A percentile compares a stretch with the other conserved stretches of the same genome.
Evolutionary conservation across 202 grass and related monocot species (phyloP).

Genomic region (Schoenoplectus triqueter): DNA sequence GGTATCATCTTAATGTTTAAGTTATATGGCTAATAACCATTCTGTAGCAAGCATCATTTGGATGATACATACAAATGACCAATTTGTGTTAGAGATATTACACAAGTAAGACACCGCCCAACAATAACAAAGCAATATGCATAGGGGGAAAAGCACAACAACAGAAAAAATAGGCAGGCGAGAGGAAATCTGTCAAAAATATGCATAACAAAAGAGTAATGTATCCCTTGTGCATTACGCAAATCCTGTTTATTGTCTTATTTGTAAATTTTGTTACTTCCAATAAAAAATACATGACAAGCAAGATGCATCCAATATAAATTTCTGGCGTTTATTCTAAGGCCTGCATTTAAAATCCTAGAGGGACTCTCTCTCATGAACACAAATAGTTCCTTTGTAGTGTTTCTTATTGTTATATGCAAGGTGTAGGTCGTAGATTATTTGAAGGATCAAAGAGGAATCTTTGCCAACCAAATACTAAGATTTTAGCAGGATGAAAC

Average conservation of each 20-base stretch:
- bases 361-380: not conserved
- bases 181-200: not conserved
- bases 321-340: not conserved
- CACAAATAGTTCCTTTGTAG: conserved; percentile 5
- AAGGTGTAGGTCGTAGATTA: not conserved
- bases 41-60: conserved; percentile 16
- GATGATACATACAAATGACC: conserved; percentile 23
- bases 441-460: not conserved
- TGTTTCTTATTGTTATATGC: conserved; percentile 7
- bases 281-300: not conserved
- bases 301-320: not conserved
- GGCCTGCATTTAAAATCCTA: not conserved
- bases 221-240: not conserved
- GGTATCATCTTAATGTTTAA: not conserved
- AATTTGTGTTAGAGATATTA: conserved; percentile 4
- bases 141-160: not conserved
- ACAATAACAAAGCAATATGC: conserved; percentile 4
- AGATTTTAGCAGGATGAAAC: not conserved
- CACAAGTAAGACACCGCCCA: conserved; percentile 15
- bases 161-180: conserved; percentile 21
- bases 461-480: conserved; percentile 23
- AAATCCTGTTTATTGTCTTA: not conserved
- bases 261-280: not conserved
- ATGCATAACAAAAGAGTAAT: conserved; percentile 17
- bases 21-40: conserved; percentile 3